Base-by-base conservation (phyloP, 306 rosid genomes). In the Malus sylvestris region DNA sequence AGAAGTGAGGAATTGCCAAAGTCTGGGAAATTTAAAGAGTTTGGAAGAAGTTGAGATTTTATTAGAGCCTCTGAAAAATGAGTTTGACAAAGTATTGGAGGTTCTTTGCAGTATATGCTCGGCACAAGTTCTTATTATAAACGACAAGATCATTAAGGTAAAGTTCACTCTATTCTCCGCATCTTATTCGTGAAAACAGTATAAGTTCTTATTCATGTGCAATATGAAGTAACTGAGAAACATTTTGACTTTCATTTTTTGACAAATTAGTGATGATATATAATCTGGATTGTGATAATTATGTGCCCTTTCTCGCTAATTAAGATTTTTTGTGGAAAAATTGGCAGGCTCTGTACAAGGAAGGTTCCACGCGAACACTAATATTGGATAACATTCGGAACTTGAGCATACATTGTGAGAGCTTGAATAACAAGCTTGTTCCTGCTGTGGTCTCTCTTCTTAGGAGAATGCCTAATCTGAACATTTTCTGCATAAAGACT, bases 401-500 rank as follows among this genome's bases (percentile, higher is more conserved):
- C 72, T 68, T 69, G 23, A 15, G 40, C 1, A 44, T 69, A 20
- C 73, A 46, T 15, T 44, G 29, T 25, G 8, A 9, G 59, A 45
- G 35, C 14, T 69, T 69, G 38, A 25, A 30, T 25, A 60, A 70
- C 29, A 8, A 29, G 15, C 61, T 70, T 4, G 44, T 49, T 13
- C 61, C 44, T 46, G 40, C 12, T 9, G 6, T 49, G 59, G 61
- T 29, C 9, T 70, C 74, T 49, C 61, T 70, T 49, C 18, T 70
- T 13, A 10, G 38, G 52, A 60, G 44, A 70, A 70, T 70, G 74
- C 74, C 74, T 49, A 70, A 68, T 45, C 27, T 45, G 44, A 70
- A 33, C 4, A 4, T 58, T 8, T 49, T 49, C 27, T 49, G 18
- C 44, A 16, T 70, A 27, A 49, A 49, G 10, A 27, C 27, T 29